Evolutionary conservation across 2,329 filamentous ascomycete species (phyloP).

Genomic region (Fusarium temperatum): DNA sequence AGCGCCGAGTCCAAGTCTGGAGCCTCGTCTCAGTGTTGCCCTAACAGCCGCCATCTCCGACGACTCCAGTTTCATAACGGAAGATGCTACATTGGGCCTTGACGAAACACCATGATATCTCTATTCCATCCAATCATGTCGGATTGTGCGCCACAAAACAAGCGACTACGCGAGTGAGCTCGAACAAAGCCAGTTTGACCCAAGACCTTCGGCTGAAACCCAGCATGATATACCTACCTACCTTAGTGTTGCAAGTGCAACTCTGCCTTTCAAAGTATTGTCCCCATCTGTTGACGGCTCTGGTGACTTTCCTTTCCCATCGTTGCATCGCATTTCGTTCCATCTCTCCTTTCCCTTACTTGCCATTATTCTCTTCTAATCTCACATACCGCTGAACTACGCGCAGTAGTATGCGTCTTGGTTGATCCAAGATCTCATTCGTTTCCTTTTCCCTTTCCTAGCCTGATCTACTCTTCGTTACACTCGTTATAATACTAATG

Average conservation of each 20-base stretch:
- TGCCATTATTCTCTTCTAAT: conserved; percentile 22
- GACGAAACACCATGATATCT: conserved; percentile 27
- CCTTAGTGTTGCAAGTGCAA: conserved; percentile 32
- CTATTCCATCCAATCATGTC: conserved; percentile 35
- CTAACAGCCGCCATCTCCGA: conserved; percentile 48
- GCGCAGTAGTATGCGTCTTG: conserved; percentile 26
- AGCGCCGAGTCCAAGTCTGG: conserved; percentile 13
- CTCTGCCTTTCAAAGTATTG: conserved; percentile 11
- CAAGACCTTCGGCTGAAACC: conserved; percentile 36
- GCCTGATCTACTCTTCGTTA: conserved; percentile 45
- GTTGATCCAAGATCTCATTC: conserved; percentile 33
- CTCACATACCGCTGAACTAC: conserved; percentile 23
- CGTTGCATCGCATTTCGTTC: conserved; percentile 20
- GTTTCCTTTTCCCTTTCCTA: conserved; percentile 32
- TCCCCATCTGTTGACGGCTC: conserved; percentile 8
- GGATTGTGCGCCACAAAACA: conserved; percentile 15
- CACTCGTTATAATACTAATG: conserved; percentile 40
- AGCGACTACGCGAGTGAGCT: conserved; percentile 28
- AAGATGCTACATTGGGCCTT: conserved; percentile 43
- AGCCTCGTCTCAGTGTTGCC: conserved; percentile 37
- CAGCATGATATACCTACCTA: conserved; percentile 2
- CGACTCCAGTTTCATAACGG: conserved; percentile 58
- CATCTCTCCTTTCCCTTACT: conserved; percentile 24
- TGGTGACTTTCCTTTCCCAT: conserved; percentile 9
- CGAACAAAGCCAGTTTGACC: conserved; percentile 43